Evolutionary conservation across 768 basidiomycete genomes (phyloP), one percentile per base, ranked within the genome.

Genomic region (Termitomyces sp.): DNA sequence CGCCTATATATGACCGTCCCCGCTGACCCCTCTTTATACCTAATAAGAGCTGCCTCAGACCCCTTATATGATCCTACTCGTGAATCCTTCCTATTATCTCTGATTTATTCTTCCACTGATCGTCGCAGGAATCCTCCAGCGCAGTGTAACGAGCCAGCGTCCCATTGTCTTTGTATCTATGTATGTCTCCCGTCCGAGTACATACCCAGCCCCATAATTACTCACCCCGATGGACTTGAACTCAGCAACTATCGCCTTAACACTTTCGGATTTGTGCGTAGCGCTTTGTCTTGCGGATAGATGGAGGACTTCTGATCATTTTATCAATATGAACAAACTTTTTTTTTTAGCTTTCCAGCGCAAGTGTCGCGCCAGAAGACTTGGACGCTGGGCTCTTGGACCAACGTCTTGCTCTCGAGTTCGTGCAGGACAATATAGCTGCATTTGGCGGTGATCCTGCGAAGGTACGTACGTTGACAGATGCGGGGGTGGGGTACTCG

Each of bases 341-440:
- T 14, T 11, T 34, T 17, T 17, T 53, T 9, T 17, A 80, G 78
- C 70, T 84, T 27, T 69, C 83, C 2, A 83, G 82, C 54, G 56
- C 67, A 1, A 66, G 72, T 52, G 73, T 82, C 6, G 67, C 72
- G 1, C 67, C 79, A 0, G 64, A 78, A 58, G 79, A 84, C 59
- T 69, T 84, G 27, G 86, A 87, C 59, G 76, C 76, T 2, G 86
- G 86, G 14, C 68, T 88, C 16, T 72, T 70, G 34, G 88, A 90
- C 64, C 85, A 88, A 67, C 70, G 76, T 1, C 70, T 75, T 32
- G 84, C 85, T 0, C 67, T 91, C 0, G 61, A 70, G 16, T 89
- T 86, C 67, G 69, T 89, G 0, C 79, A 86, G 58, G 72, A 83
- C n/a, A 85, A 89, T 61, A 82, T 88, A 17, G 77, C 72, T 3